Percentiles rank a stretch among this genome's conserved stretches.
These are phyloP conservation scores for Euphrasia confusa DNA, from an alignment of 257 asterid species.

Conservation along the genomic window DNA sequence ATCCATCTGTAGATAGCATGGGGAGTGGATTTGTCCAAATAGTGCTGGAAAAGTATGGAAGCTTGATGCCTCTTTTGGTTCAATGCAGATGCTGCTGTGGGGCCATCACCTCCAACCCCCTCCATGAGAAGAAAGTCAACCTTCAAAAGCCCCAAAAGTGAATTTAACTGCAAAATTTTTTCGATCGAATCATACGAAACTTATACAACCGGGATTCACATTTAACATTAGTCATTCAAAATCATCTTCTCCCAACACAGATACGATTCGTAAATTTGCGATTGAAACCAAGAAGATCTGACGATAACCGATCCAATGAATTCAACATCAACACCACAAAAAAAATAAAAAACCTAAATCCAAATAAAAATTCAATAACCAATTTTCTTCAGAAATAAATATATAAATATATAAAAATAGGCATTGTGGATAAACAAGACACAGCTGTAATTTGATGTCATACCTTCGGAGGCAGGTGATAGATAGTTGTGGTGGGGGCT, in stretches of 20 bases:
- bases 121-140: slow-evolving; percentile 35
- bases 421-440: slow-evolving; percentile 18
- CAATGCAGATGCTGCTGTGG: slow-evolving; percentile 59
- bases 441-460: slow-evolving; percentile 16
- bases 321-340: neutral
- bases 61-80: slow-evolving; percentile 37
- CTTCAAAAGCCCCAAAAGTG: neutral
- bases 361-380: neutral
- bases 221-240: no score
- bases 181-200: no score
- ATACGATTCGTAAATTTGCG: no score
- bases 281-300: slow-evolving; percentile 28
- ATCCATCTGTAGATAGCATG: slow-evolving; percentile 79
- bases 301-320: slow-evolving; percentile 6
- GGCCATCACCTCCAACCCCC: slow-evolving; percentile 46
- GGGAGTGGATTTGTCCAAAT: slow-evolving; percentile 86
- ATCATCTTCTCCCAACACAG: no score
- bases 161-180: no score
- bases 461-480: slow-evolving; percentile 33
- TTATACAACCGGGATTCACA: no score
- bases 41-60: slow-evolving; percentile 67
- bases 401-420: neutral
- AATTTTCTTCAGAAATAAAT: neutral
- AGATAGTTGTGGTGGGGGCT: slow-evolving; percentile 10
- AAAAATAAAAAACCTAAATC: neutral